These are phyloP conservation scores for Aspergillus sclerotioniger DNA, from an alignment of 495 filamentous ascomycete species.

Conservation along the genomic window DNA sequence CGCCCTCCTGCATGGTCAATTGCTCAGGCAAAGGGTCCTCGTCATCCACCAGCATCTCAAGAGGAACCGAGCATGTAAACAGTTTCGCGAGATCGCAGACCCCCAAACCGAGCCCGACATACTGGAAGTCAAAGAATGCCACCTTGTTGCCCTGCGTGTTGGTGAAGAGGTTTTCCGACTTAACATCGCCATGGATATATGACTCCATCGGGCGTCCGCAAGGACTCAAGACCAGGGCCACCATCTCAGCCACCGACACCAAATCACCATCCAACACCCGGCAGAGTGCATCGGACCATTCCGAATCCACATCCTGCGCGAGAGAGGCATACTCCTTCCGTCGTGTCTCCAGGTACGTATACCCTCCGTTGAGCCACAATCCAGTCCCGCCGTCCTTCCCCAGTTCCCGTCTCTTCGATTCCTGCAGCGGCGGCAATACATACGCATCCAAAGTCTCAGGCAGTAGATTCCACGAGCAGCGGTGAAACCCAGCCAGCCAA, in stretches of 20 bases:
- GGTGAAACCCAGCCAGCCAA: constrained; percentile 35
- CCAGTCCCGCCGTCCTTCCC: constrained; percentile 4
- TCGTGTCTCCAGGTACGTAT: constrained; percentile 41
- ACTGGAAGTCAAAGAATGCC: constrained; percentile 44
- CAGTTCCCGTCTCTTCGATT: constrained; percentile 8
- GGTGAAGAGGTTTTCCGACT: constrained; percentile 46
- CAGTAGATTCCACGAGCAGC: constrained; percentile 24
- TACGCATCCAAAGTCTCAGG: constrained; percentile 19
- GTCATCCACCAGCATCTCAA: constrained; percentile 28
- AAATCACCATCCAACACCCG: constrained; percentile 9
- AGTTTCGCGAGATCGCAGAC: constrained; percentile 43
- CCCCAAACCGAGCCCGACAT: constrained; percentile 37
- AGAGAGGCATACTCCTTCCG: constrained; percentile 34
- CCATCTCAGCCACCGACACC: constrained; percentile 33
- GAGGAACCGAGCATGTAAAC: constrained; percentile 40
- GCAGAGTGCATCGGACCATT: constrained; percentile 34
- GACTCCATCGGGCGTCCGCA: constrained; percentile 32
- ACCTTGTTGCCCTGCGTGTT: constrained; percentile 27
- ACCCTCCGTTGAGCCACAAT: constrained; percentile 41
- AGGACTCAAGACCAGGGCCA: constrained; percentile 28
- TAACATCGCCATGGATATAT: constrained; percentile 43
- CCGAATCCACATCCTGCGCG: constrained; percentile 25
- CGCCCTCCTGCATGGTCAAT: constrained; percentile 30
- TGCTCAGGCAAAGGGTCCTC: constrained; percentile 25
- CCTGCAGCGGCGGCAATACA: constrained; percentile 35